Percentiles rank a stretch among this genome's conserved stretches.
Evolutionary conservation across 2,329 filamentous ascomycete genomes (phyloP).

Genomic region (Venturia aucupariae): DNA sequence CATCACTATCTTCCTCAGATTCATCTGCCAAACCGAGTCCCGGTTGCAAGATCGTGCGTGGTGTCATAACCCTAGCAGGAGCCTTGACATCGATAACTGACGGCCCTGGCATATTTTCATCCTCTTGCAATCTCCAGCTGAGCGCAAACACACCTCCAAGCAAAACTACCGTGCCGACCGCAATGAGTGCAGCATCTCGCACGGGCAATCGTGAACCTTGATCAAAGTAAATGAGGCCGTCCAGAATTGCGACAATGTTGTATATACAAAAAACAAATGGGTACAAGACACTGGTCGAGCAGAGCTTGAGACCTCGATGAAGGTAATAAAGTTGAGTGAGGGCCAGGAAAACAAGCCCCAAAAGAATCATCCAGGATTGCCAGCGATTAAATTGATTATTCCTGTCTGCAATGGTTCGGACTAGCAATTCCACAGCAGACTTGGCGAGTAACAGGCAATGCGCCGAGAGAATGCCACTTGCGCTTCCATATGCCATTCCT

Average conservation of each 20-base stretch:
- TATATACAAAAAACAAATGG: slow-evolving; percentile 97
- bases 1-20: slow-evolving; percentile 45
- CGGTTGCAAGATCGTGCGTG: slow-evolving; percentile 64
- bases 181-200: slow-evolving; percentile 70
- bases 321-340: slow-evolving; percentile 91
- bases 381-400: slow-evolving; percentile 91
- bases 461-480: slow-evolving; percentile 84
- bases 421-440: slow-evolving; percentile 88
- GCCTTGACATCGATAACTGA: slow-evolving; percentile 10
- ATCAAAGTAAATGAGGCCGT: slow-evolving; percentile 93
- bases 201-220: slow-evolving; percentile 72
- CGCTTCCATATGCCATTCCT: slow-evolving; percentile 78
- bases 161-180: slow-evolving; percentile 76
- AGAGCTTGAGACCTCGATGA: slow-evolving; percentile 84
- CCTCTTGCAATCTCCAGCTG: slow-evolving; percentile 85
- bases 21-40: slow-evolving; percentile 74
- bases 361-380: slow-evolving; percentile 86
- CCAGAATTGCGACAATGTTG: slow-evolving; percentile 96
- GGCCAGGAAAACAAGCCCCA: slow-evolving; percentile 71
- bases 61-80: slow-evolving; percentile 29
- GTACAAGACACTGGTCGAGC: slow-evolving; percentile 92
- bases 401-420: slow-evolving; percentile 74
- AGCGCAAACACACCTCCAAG: slow-evolving; percentile 81
- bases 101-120: slow-evolving; percentile 34
- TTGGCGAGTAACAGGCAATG: slow-evolving; percentile 91